Evolutionary conservation across 352 stramenopile genomes (phyloP).

Genomic region (Phytophthora megakarya): DNA sequence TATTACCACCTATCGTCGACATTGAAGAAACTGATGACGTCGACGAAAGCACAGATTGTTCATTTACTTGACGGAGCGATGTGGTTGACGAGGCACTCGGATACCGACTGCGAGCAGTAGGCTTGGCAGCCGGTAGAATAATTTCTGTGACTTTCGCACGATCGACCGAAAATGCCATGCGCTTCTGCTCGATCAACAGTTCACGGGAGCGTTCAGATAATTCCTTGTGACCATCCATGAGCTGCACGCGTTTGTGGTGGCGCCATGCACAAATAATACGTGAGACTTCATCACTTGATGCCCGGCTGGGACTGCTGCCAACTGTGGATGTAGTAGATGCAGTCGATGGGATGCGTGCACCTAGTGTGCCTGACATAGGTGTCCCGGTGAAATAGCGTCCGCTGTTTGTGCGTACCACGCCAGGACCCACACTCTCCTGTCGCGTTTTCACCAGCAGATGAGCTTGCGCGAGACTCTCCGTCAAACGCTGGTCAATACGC

Average conservation of each 20-base stretch:
- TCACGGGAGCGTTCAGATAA: slow-evolving; percentile 78
- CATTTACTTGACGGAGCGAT: slow-evolving; percentile 41
- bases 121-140: slow-evolving; percentile 67
- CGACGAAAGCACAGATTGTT: slow-evolving; percentile 45
- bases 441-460: slow-evolving; percentile 80
- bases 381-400: slow-evolving; percentile 45
- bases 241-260: slow-evolving; percentile 84
- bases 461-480: slow-evolving; percentile 74
- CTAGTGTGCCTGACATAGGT: slow-evolving; percentile 45
- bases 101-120: slow-evolving; percentile 54
- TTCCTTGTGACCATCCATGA: slow-evolving; percentile 90
- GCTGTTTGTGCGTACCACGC: slow-evolving; percentile 59
- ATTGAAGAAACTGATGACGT: slow-evolving; percentile 49
- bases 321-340: slow-evolving; percentile 47
- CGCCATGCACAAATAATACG: slow-evolving; percentile 86
- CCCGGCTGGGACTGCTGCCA: slow-evolving; percentile 60
- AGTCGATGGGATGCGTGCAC: slow-evolving; percentile 54
- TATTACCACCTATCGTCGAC: slow-evolving; percentile 33
- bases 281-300: slow-evolving; percentile 72
- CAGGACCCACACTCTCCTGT: slow-evolving; percentile 46
- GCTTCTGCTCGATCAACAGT: slow-evolving; percentile 87
- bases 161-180: slow-evolving; percentile 84
- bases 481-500: slow-evolving; percentile 77
- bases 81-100: slow-evolving; percentile 50
- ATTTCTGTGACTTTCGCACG: slow-evolving; percentile 86